Evolutionary conservation across 2,329 filamentous ascomycete species (phyloP), one percentile per base, ranked within the genome.

Genomic region (Pseudogymnoascus sp.): DNA sequence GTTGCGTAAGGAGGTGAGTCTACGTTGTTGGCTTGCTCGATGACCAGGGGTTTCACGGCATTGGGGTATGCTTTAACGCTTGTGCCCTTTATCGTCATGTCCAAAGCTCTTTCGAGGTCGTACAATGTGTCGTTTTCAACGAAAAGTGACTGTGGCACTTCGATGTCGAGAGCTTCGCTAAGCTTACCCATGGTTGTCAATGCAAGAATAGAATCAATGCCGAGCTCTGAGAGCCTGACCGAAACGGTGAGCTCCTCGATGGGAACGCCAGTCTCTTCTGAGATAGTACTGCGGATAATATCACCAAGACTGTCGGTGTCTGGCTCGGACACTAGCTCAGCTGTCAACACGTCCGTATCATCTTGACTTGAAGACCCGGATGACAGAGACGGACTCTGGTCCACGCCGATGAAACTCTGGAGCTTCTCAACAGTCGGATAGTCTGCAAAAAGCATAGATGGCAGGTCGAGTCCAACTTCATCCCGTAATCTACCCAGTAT

Each of bases 401-500:
- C 17, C 28, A 57, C 50, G 15, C 26, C 28, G 11, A 57, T 21
- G 23, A 57, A 57, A 11, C 9, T 57, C 3, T 35, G 50, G 26
- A 57, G 50, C 28, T 35, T 57, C 50, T 33, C n/a, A 9, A 70
- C 63, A 7, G 73, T 74, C 13, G 69, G 69, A 53, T 67, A 69
- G n/a, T 72, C 69, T 42, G 67, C 62, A 47, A 75, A 71, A 9
- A 73, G 60, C 17, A 33, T 33, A 13, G 50, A 57, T 57, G 50
- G 40, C 1, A 75, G 57, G 23, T 73, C 71, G 23, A 73, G 23
- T 2, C 68, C 69, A 8, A 75, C 64, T 59, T 75, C 72, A 47
- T 76, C 74, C 26, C 68, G 68, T 62, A 76, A 70, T 4, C 73
- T 66, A 9, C 66, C 69, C 1, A 67, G 64, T 40, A 76, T 72